phyloP scores from a whole-genome alignment of 2,329 filamentous ascomycete species.

The Aspergillus sergii region DNA sequence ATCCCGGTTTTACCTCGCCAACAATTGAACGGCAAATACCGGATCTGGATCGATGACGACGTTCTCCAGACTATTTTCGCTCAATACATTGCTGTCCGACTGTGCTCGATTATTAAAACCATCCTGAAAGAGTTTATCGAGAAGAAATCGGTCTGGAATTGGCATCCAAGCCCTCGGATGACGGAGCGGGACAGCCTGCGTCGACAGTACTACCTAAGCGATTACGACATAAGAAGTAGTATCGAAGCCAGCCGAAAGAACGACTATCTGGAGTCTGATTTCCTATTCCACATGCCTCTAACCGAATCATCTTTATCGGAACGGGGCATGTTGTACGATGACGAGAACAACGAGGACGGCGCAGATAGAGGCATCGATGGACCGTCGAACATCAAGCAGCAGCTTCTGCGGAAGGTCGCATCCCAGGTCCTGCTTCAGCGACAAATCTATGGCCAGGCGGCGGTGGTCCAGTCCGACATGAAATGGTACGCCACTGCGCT shows the following conservation, averaged over 20 bases:
- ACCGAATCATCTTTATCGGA: slow-evolving; percentile 24
- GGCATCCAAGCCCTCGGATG: slow-evolving; percentile 8
- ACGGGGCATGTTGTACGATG: slow-evolving; percentile 27
- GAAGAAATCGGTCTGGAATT: slow-evolving; percentile 15
- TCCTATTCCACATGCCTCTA: slow-evolving; percentile 38
- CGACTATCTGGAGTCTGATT: slow-evolving; percentile 34
- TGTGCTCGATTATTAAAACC: slow-evolving; percentile 33
- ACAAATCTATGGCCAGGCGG: slow-evolving; percentile 37
- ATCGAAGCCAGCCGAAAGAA: slow-evolving; percentile 15
- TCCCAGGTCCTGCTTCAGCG: slow-evolving; percentile 41
- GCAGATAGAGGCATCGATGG: slow-evolving; percentile 21
- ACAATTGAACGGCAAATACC: slow-evolving; percentile 49
- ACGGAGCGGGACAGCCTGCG: slow-evolving; percentile 28
- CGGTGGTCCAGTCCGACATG: slow-evolving; percentile 47
- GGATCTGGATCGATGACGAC: slow-evolving; percentile 52
- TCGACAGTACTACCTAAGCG: slow-evolving; percentile 27
- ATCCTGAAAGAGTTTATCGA: slow-evolving; percentile 17
- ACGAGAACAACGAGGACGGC: slow-evolving; percentile 27
- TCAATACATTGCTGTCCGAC: slow-evolving; percentile 45
- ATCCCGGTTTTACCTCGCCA: slow-evolving; percentile 48
- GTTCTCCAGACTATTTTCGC: slow-evolving; percentile 51
- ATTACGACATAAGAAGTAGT: not conserved
- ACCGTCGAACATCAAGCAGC: slow-evolving; percentile 38
- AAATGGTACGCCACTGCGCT: slow-evolving; percentile 49
- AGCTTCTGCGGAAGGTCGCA: slow-evolving; percentile 43